Evolutionary conservation across 768 basidiomycete genomes (phyloP).

Genomic region (Sarcomyxa edulis): DNA sequence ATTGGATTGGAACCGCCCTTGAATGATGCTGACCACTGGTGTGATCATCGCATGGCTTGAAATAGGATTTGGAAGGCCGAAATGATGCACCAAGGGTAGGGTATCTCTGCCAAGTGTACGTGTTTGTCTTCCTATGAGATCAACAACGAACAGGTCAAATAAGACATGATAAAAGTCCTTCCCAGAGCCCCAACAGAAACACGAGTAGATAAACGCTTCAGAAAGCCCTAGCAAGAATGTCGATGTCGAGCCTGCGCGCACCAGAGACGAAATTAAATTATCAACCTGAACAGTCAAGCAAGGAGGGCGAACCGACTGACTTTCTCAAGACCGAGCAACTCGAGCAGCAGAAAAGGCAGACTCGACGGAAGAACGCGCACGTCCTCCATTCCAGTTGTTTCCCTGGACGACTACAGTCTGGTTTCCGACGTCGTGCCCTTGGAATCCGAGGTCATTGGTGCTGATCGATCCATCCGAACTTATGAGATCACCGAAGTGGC

Average conservation of each 20-base stretch:
- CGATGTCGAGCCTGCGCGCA: not conserved
- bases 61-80: too few species aligned
- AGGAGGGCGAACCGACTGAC: conserved; percentile 1
- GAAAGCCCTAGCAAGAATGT: conserved; percentile 2
- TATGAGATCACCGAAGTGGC: conserved; percentile 22
- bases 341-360: conserved; percentile 15
- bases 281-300: conserved; percentile 1
- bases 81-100: too few species aligned
- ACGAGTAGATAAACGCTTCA: conserved; percentile 4
- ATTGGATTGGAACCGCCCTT: too few species aligned
- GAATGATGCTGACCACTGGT: too few species aligned
- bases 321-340: conserved; percentile 3
- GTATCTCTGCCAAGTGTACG: too few species aligned
- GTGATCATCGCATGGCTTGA: too few species aligned
- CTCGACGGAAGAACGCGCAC: conserved; percentile 18
- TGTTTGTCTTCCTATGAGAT: too few species aligned
- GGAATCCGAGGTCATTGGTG: conserved; percentile 26
- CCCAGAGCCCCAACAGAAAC: too few species aligned
- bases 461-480: conserved; percentile 23
- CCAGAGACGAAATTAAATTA: not conserved
- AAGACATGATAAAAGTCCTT: too few species aligned
- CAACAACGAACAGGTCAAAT: too few species aligned
- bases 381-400: conserved; percentile 22
- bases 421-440: conserved; percentile 22
- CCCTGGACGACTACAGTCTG: conserved; percentile 19